These are phyloP conservation scores for Cantharellus cinnabarinus DNA, from an alignment of 768 basidiomycete species.

Conservation along the genomic window DNA sequence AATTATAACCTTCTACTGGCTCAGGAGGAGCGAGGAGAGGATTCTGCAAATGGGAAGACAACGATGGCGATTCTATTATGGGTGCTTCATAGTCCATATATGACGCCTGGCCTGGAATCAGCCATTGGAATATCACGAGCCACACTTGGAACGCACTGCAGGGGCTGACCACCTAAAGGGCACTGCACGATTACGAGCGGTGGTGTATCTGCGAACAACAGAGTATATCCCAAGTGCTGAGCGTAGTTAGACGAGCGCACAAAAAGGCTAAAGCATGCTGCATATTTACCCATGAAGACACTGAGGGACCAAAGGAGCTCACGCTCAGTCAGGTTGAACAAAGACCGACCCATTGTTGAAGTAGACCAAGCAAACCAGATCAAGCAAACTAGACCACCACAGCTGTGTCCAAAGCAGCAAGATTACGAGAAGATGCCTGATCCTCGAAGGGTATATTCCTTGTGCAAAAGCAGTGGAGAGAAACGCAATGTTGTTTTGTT, in stretches of 20 bases:
- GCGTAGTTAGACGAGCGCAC: not conserved
- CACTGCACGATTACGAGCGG: not conserved
- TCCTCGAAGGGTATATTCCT: too few species aligned
- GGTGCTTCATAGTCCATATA: not conserved
- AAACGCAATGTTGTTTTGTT: not conserved
- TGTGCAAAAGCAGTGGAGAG: not conserved
- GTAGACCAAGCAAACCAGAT: too few species aligned
- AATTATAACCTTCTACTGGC: constrained; percentile 29
- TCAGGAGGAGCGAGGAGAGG: constrained; percentile 31
- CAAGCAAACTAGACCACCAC: too few species aligned
- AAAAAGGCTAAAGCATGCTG: not conserved
- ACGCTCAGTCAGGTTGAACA: not conserved
- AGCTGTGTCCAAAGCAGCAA: too few species aligned
- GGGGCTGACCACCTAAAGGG: not conserved
- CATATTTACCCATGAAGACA: not conserved
- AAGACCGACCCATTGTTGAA: not conserved
- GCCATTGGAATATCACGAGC: not conserved
- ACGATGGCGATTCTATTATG: constrained; percentile 31
- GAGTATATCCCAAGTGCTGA: not conserved
- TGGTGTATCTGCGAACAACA: not conserved
- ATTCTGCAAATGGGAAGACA: constrained; percentile 44
- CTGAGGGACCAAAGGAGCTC: not conserved
- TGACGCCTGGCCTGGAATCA: not conserved
- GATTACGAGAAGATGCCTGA: too few species aligned
- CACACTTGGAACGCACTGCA: not conserved